Evolutionary conservation across 1,284 basidiomycete genomes (phyloP).

Genomic region (Pseudozyma sp.): DNA sequence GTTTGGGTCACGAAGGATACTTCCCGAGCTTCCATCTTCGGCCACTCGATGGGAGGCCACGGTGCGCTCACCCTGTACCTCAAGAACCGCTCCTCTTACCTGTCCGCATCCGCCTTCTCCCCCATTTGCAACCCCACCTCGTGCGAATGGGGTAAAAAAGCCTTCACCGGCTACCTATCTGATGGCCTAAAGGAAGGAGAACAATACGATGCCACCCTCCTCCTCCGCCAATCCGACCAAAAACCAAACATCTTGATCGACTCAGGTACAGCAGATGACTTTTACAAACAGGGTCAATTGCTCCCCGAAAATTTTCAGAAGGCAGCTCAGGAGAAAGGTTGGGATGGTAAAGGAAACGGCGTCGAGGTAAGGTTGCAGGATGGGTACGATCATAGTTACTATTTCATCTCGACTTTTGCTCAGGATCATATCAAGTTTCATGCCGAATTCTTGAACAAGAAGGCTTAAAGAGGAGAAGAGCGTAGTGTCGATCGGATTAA

Average conservation of each 20-base stretch:
- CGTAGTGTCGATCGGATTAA: too few relatives aligned
- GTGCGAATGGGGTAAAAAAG: slow-evolving; percentile 92
- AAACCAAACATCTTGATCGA: slow-evolving; percentile 66
- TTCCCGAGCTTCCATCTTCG: slow-evolving; percentile 53
- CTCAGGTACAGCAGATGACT: slow-evolving; percentile 82
- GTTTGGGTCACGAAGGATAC: slow-evolving; percentile 25
- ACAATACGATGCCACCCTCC: slow-evolving; percentile 85
- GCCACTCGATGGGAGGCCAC: slow-evolving; percentile 87
- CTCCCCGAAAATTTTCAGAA: slow-evolving; percentile 87
- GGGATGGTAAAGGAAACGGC: slow-evolving; percentile 77
- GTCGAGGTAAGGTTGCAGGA: slow-evolving; percentile 84
- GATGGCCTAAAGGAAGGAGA: slow-evolving; percentile 80
- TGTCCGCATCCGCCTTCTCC: slow-evolving; percentile 91
- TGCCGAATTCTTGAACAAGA: slow-evolving; percentile 61
- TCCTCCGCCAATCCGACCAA: slow-evolving; percentile 77
- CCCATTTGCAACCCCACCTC: slow-evolving; percentile 90
- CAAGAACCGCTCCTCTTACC: slow-evolving; percentile 76
- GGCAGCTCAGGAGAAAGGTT: slow-evolving; percentile 79
- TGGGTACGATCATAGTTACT: slow-evolving; percentile 84
- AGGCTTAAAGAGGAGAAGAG: neutral
- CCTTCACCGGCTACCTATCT: slow-evolving; percentile 86
- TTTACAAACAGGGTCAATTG: slow-evolving; percentile 85
- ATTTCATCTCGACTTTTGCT: slow-evolving; percentile 77
- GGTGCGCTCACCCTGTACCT: slow-evolving; percentile 94
- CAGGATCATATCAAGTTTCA: slow-evolving; percentile 66